Evolutionary conservation across 352 stramenopile genomes (phyloP), one percentile per base, ranked within the genome.

Genomic region (Phytopythium aichiense): DNA sequence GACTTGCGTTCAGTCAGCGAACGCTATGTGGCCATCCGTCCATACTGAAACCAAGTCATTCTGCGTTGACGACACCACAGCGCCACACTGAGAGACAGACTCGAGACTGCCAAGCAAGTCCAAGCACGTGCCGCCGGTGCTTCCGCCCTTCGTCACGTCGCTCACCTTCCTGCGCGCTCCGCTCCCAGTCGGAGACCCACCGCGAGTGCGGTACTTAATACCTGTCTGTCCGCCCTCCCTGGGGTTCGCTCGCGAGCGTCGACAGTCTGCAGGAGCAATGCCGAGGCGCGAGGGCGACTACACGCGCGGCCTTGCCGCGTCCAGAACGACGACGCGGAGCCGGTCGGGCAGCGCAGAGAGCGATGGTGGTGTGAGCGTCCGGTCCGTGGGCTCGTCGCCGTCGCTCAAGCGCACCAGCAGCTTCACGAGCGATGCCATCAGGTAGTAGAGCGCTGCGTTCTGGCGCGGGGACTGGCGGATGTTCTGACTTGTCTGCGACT

Each of bases 371-470:
- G 23, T 31, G 7, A 35, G 38, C 2, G 16, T 52, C 23, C 13
- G 4, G 40, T 43, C 51, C 0, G 33, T 12, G 51, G 51, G 31
- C 9, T 45, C 51, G 51, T n/a, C n/a, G 11, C 35, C 53, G 53
- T 22, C 53, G 55, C 55, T 60, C 23, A 40, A 30, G 55, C 55
- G 55, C 7, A 60, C 55, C 13, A 31, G 12, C 25, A 60, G 55
- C 55, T 60, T 60, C 55, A 33, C 38, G 12, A 60, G 55, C 55
- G 55, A 60, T 40, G 38, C 51, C 11, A 52, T 52, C 55, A 60
- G 55, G 55, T 60, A 51, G n/a, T 7, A 16, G 38, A 2, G 37
- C 31, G n/a, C n/a, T 22, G 35, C 4, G 35, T 13, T 40, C 9
- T 15, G 0, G 38, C 12, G 2, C n/a, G 28, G 28, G 28, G 3